Evolutionary conservation across 495 filamentous ascomycete genomes (phyloP).

Genomic region (Talaromyces adpressus): DNA sequence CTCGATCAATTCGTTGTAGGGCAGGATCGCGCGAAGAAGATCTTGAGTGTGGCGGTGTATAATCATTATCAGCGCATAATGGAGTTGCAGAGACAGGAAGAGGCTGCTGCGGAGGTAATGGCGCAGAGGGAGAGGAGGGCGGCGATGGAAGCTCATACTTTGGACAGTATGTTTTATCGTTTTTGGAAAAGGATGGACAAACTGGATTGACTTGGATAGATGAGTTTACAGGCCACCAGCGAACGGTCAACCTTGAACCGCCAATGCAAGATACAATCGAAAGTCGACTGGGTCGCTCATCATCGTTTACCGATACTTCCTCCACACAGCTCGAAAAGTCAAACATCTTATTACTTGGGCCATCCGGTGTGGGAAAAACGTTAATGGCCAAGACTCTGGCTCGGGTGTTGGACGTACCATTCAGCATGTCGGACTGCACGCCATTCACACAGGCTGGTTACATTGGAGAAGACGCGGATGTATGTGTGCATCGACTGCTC

Average conservation of each 20-base stretch:
- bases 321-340: slow-evolving; percentile 88
- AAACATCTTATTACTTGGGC: slow-evolving; percentile 87
- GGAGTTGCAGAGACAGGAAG: slow-evolving; percentile 66
- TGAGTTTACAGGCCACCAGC: slow-evolving; percentile 70
- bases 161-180: slow-evolving; percentile 45
- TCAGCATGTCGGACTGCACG: slow-evolving; percentile 96
- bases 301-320: slow-evolving; percentile 44
- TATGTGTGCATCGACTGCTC: slow-evolving; percentile 82
- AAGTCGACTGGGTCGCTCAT: slow-evolving; percentile 20
- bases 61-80: slow-evolving; percentile 92
- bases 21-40: slow-evolving; percentile 93
- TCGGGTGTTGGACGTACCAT: slow-evolving; percentile 79
- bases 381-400: slow-evolving; percentile 85
- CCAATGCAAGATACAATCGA: slow-evolving; percentile 10
- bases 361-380: slow-evolving; percentile 94
- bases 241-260: slow-evolving; percentile 40
- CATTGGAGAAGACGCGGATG: slow-evolving; percentile 92
- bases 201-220: slow-evolving; percentile 41
- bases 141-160: slow-evolving; percentile 37
- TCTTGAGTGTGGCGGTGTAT: slow-evolving; percentile 87
- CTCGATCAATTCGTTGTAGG: slow-evolving; percentile 95
- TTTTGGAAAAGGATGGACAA: slow-evolving; percentile 2
- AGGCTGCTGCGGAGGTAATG: slow-evolving; percentile 62
- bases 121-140: slow-evolving; percentile 43
- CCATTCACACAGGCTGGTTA: slow-evolving; percentile 96